Evolutionary conservation across 306 rosid genomes (phyloP).

Genomic region (Castanea crenata): DNA sequence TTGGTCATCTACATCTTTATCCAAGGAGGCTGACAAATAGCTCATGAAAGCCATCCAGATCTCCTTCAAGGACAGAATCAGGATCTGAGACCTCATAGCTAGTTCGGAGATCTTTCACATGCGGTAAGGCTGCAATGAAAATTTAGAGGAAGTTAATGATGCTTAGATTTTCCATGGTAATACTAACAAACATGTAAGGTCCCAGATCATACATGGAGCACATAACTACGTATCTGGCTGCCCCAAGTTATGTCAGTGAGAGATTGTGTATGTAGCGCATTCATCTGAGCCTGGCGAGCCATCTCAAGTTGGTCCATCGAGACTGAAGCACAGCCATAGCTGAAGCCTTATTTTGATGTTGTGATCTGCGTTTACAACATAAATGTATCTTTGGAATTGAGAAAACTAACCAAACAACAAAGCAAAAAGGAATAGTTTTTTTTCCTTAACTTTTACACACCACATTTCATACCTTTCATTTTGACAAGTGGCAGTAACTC

Average conservation of each 20-base stretch:
- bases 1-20: conserved; percentile 51
- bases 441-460: background rate
- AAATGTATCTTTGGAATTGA: conserved; percentile 12
- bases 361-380: conserved; percentile 59
- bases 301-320: conserved; percentile 90
- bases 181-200: background rate
- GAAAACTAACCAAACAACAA: conserved; percentile 3
- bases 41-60: conserved; percentile 79
- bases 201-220: conserved; percentile 69
- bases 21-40: conserved; percentile 79
- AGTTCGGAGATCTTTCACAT: conserved; percentile 96
- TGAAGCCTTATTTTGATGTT: conserved; percentile 87
- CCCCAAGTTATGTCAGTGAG: conserved; percentile 98
- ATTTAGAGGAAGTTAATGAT: conserved; percentile 14
- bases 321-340: conserved; percentile 96
- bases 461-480: conserved; percentile 67
- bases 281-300: conserved; percentile 86
- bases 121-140: conserved; percentile 74
- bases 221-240: conserved; percentile 91
- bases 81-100: conserved; percentile 90
- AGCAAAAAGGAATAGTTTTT: background rate
- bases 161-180: conserved; percentile 1
- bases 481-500: conserved; percentile 91
- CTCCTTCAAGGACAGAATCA: conserved; percentile 89
- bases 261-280: conserved; percentile 79